phyloP scores from a whole-genome alignment of 257 asterid genomes.

The Ballota nigra region DNA sequence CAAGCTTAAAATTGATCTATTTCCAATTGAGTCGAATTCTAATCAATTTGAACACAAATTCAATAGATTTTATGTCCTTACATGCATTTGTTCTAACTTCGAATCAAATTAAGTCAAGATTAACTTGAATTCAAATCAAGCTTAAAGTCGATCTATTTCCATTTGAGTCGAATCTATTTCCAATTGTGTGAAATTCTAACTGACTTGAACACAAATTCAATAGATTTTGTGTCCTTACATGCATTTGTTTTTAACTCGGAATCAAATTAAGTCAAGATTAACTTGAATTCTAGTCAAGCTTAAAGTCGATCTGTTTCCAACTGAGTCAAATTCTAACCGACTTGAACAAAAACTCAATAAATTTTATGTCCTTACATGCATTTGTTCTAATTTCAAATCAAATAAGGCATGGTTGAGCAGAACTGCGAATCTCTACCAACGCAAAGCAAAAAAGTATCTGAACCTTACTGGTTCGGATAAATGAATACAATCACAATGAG shows the following conservation, averaged over 20 bases:
- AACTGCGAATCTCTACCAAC: background rate
- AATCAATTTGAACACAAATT: background rate
- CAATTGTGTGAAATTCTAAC: too few relatives aligned
- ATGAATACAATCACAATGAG: background rate
- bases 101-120: background rate
- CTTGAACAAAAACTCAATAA: background rate
- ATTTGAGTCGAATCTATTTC: too few relatives aligned
- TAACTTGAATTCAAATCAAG: too few relatives aligned
- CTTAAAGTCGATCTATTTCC: too few relatives aligned
- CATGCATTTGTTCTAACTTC: background rate
- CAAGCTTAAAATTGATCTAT: background rate
- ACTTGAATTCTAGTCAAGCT: too few relatives aligned
- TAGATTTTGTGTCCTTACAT: too few relatives aligned
- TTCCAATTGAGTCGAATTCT: background rate
- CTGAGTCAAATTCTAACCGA: background rate
- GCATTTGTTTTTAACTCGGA: too few relatives aligned
- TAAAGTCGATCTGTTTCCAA: background rate
- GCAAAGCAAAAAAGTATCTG: background rate
- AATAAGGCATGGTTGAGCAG: slow-evolving; percentile 1
- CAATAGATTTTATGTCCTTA: background rate
- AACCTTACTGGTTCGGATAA: background rate
- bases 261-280: too few relatives aligned
- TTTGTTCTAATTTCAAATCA: background rate
- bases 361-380: background rate
- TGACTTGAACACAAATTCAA: too few relatives aligned